Conservation (phyloP, 2,329 filamentous ascomycete genomes). For the Aureobasidium lini region DNA sequence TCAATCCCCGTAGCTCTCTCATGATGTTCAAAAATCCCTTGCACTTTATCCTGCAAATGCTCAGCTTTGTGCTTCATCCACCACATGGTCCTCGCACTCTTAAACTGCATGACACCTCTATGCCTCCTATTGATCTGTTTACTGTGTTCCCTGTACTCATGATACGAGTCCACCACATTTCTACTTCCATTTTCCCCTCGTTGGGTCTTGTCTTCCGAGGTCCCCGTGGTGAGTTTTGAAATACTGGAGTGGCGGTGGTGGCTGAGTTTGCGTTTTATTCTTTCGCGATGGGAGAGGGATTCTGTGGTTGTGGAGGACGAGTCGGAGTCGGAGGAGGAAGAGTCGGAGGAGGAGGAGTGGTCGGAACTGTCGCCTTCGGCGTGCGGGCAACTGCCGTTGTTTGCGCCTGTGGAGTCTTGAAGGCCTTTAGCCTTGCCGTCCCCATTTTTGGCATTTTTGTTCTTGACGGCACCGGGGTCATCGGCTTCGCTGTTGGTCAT, state of each 20-base stretch:
- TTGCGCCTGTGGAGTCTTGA: conserved; percentile 11
- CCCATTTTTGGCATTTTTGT: conserved; percentile 2
- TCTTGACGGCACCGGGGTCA: conserved; percentile 19
- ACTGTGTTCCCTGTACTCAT: conserved; percentile 53
- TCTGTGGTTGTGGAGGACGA: not conserved
- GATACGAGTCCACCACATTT: conserved; percentile 43
- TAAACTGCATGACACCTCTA: conserved; percentile 68
- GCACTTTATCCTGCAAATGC: conserved; percentile 39
- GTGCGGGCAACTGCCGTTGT: conserved; percentile 6
- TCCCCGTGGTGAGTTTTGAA: conserved; percentile 15
- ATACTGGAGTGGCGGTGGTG: not conserved
- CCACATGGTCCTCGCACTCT: conserved; percentile 47
- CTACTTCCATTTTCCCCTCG: conserved; percentile 21
- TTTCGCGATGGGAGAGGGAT: not conserved
- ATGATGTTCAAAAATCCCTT: conserved; percentile 48
- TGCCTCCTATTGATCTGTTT: conserved; percentile 58
- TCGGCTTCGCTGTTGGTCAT: conserved; percentile 32
- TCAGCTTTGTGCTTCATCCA: conserved; percentile 54
- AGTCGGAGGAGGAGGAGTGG: conserved; percentile 8
- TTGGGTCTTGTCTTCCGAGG: conserved; percentile 13
- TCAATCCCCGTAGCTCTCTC: conserved; percentile 55
- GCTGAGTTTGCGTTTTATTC: not conserved
- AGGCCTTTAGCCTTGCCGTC: not conserved
- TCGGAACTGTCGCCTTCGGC: conserved; percentile 16
- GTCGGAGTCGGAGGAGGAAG: not conserved